Base-by-base conservation (phyloP, 2,329 filamentous ascomycete species). In the Calonectria pteridis region DNA sequence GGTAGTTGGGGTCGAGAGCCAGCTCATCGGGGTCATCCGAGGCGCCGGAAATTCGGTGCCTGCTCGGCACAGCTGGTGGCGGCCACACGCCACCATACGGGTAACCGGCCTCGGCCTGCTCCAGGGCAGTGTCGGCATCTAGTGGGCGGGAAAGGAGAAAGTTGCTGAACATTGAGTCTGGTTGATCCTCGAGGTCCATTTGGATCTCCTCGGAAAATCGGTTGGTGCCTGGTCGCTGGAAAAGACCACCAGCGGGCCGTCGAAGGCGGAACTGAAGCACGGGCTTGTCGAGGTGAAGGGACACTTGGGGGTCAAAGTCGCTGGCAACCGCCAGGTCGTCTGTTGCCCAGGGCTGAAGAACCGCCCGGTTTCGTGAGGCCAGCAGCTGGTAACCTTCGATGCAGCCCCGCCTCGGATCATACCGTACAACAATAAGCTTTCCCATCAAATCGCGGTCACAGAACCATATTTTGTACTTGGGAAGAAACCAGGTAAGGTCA, bases 401-500 rank as follows among this genome's bases (percentile, higher is more conserved):
- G 78, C 92, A 93, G 20, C 93, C 94, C 53, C 91, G 88, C 5
- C 90, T 85, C 58, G 92, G 90, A 81, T 98, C 92, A 80, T 95
- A 98, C 16, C 94, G 92, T n/a, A 90, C 89, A 49, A 98, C 81
- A 31, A 98, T 88, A 51, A 98, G 84, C 81, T 93, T 94, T 0
- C 96, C 96, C 2, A 90, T 93, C 62, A 95, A 88, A 35, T 92
- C 89, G 2, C 88, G 89, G 83, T 98, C 95, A 73, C 92, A 91
- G 81, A 98, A 96, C 96, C 96, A 98, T 76, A 98, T 87, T 83
- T 94, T 96, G 81, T 94, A 88, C 66, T 90, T 91, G 0, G 94
- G 89, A 1, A 98, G 87, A 80, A 98, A 98, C 96, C 96, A 98
- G 79, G 93, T 91, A 0, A 93, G 93, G 76, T 97, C 90, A 82